Base-by-base conservation (phyloP, 352 stramenopile genomes). In the Phytophthora citrophthora region DNA sequence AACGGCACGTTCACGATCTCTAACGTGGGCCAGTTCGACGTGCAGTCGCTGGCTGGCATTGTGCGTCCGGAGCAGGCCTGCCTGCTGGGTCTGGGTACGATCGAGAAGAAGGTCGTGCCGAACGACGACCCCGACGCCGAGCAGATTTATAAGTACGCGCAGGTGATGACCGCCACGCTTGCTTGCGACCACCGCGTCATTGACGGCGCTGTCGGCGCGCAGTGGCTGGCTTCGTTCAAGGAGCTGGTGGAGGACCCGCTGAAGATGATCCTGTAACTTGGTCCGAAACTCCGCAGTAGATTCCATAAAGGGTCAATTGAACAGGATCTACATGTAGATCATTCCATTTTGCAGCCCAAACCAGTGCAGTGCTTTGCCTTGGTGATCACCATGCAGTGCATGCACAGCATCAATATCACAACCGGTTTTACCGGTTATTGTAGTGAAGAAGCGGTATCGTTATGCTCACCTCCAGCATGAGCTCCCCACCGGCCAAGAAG, bases 101-200 rank as follows among this genome's bases (percentile, higher is more conserved):
- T 98, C 57, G 91, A 98, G 71, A 97, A 98, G 74, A 92, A 97
- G 68, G 96, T 98, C 57, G 94, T 99, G 52, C 90, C 90, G 27
- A 94, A 94, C 72, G 89, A 94, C 51, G 83, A 92, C 68, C 79
- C 81, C 44, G 66, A 92, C 45, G 86, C 86, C 40, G 77, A 80
- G 66, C 81, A 94, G 68, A 94, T 94, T 70, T 94, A 94, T 76
- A 91, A 91, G 80, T 94, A 91, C 63, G 83, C 86, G 69, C 92
- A 97, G 39, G 83, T 98, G 68, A 89, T 99, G 80, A 98, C 91
- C 41, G 95, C 94, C 45, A 99, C 96, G 41, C 85, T 99, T 61
- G 97, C 91, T 68, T 98, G 93, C 83, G 97, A 99, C 83, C 97
- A 99, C 80, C 91, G 97, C 64, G 95, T 99, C 47, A 96, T 99